These are phyloP conservation scores for Moesziomyces sp. DNA, from an alignment of 1,284 basidiomycete species.

Conservation along the genomic window DNA sequence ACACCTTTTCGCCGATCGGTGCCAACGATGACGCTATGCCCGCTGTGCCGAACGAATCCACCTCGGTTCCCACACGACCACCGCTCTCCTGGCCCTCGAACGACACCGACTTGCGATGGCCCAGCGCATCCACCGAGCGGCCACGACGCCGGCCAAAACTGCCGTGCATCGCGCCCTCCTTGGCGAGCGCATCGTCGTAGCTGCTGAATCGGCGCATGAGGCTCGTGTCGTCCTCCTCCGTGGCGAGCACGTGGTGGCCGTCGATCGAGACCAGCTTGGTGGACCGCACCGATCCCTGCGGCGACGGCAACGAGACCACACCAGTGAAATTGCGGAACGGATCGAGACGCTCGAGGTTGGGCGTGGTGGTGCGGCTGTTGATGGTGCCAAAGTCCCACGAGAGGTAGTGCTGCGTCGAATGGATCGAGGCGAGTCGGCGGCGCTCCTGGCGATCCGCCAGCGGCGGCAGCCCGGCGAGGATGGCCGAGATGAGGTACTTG, in stretches of 20 bases:
- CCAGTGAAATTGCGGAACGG: slow-evolving; percentile 60
- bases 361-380: slow-evolving; percentile 25
- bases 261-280: slow-evolving; percentile 46
- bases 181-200: slow-evolving; percentile 22
- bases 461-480: slow-evolving; percentile 71
- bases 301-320: slow-evolving; percentile 39
- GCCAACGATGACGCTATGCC: slow-evolving; percentile 15
- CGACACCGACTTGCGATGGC: slow-evolving; percentile 53
- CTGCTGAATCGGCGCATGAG: slow-evolving; percentile 28
- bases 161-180: slow-evolving; percentile 7
- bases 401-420: slow-evolving; percentile 41
- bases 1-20: slow-evolving; percentile 40
- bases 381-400: slow-evolving; percentile 62
- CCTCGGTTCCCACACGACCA: slow-evolving; percentile 2
- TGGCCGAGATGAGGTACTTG: slow-evolving; percentile 77
- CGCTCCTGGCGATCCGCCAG: slow-evolving; percentile 55
- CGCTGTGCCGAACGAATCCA: background rate
- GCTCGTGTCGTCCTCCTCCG: slow-evolving; percentile 32
- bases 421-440: slow-evolving; percentile 46
- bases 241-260: slow-evolving; percentile 43
- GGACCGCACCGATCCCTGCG: slow-evolving; percentile 44
- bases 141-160: slow-evolving; percentile 17
- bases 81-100: slow-evolving; percentile 26
- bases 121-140: slow-evolving; percentile 33
- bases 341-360: slow-evolving; percentile 43